Evolutionary conservation across 495 filamentous ascomycete genomes (phyloP).

Genomic region (Aspergillus avenaceus): DNA sequence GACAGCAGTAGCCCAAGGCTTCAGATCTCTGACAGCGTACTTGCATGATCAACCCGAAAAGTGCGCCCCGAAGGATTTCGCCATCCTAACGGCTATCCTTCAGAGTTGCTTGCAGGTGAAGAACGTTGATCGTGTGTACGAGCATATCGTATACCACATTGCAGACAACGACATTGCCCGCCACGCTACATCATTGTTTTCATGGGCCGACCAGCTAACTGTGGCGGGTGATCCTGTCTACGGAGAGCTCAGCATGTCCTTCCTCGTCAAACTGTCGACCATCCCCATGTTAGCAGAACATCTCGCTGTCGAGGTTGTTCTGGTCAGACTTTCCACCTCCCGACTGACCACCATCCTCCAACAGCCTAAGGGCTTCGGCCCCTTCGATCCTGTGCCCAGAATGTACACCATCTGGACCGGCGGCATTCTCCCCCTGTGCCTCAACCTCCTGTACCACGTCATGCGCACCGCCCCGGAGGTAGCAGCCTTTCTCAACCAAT

Average conservation of each 20-base stretch:
- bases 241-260: constrained; percentile 80
- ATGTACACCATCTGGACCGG: constrained; percentile 82
- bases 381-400: constrained; percentile 55
- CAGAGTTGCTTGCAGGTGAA: constrained; percentile 72
- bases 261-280: constrained; percentile 81
- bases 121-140: constrained; percentile 39
- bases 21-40: constrained; percentile 69
- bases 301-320: constrained; percentile 77
- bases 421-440: constrained; percentile 80
- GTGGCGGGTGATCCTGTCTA: constrained; percentile 85
- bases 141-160: constrained; percentile 65
- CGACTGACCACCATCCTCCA: constrained; percentile 68
- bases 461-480: constrained; percentile 78
- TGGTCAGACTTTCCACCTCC: constrained; percentile 73
- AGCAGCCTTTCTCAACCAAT: constrained; percentile 79
- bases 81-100: constrained; percentile 82
- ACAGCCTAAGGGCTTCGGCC: constrained; percentile 62
- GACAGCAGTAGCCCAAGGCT: constrained; percentile 72
- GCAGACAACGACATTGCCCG: constrained; percentile 61
- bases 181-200: constrained; percentile 81
- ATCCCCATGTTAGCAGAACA: constrained; percentile 82
- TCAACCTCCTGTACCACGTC: constrained; percentile 82
- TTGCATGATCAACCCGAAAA: constrained; percentile 62
- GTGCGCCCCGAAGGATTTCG: constrained; percentile 65
- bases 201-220: constrained; percentile 79